These are phyloP conservation scores for Gamsiella multidivaricata DNA, from an alignment of 192 early-diverging fungal species.

Conservation along the genomic window DNA sequence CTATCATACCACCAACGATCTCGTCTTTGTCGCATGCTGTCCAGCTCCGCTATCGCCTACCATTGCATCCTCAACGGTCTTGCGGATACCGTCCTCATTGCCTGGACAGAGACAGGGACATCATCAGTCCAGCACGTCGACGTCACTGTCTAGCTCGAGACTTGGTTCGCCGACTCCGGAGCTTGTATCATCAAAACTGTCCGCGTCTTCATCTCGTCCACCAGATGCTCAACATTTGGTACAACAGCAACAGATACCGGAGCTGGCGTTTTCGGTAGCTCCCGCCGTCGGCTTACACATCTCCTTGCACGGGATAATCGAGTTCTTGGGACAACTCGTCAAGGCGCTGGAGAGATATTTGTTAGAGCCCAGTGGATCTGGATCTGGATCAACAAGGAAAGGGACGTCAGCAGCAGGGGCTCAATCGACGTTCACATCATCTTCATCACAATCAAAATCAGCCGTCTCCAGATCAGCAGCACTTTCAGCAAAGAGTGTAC, in stretches of 20 bases:
- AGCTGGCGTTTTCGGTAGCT: constrained; percentile 33
- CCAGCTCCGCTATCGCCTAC: constrained; percentile 27
- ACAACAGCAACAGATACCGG: neutral
- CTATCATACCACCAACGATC: constrained; percentile 25
- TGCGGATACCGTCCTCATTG: constrained; percentile 18
- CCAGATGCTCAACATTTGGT: neutral
- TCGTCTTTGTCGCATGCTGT: constrained; percentile 35
- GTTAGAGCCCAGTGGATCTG: neutral
- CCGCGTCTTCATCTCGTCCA: neutral
- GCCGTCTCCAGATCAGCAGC: neutral
- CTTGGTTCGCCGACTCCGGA: neutral
- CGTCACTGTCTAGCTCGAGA: too few species aligned
- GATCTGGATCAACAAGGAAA: constrained; percentile 2
- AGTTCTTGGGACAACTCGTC: constrained; percentile 31
- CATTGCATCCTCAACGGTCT: constrained; percentile 10
- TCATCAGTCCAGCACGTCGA: neutral
- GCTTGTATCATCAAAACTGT: neutral
- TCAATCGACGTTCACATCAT: neutral
- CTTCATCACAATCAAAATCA: neutral
- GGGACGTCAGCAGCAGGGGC: neutral
- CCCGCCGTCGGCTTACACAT: neutral
- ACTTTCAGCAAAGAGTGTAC: constrained; percentile 16
- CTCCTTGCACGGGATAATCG: constrained; percentile 23
- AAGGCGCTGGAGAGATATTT: constrained; percentile 32
- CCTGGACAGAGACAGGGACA: neutral